Conservation (phyloP, 192 early-diverging fungal species). For the Gamsiella multidivaricata region DNA sequence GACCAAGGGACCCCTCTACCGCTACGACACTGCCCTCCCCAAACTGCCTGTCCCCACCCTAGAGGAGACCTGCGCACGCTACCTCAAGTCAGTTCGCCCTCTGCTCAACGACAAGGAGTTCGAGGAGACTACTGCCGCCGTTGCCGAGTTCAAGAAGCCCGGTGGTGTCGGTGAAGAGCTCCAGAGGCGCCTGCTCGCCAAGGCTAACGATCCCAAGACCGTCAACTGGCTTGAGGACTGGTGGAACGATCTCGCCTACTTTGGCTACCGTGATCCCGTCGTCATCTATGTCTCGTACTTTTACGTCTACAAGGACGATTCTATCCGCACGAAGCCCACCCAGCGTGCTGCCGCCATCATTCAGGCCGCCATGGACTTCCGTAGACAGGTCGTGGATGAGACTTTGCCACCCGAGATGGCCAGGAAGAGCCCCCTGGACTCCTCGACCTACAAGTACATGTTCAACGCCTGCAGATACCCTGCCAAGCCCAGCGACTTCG, state of each 20-base stretch:
- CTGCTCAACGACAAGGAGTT: slow-evolving; percentile 77
- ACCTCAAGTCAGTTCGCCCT: slow-evolving; percentile 83
- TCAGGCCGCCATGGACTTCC: slow-evolving; percentile 89
- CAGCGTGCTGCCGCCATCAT: slow-evolving; percentile 92
- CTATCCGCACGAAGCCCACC: slow-evolving; percentile 77
- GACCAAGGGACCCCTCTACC: slow-evolving; percentile 72
- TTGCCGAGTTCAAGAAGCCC: slow-evolving; percentile 83
- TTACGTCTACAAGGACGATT: slow-evolving; percentile 93
- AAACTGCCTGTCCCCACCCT: slow-evolving; percentile 91
- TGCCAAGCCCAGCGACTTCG: slow-evolving; percentile 84
- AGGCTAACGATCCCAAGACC: slow-evolving; percentile 75
- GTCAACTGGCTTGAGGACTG: slow-evolving; percentile 96
- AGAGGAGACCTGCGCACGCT: slow-evolving; percentile 83
- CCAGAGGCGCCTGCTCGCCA: slow-evolving; percentile 84
- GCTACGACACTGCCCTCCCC: slow-evolving; percentile 82
- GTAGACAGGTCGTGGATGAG: slow-evolving; percentile 78
- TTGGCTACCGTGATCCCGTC: slow-evolving; percentile 96
- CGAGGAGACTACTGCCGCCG: slow-evolving; percentile 70
- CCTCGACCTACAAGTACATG: slow-evolving; percentile 94
- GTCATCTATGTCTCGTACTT: slow-evolving; percentile 98
- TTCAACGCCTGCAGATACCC: slow-evolving; percentile 97
- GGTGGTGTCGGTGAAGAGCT: slow-evolving; percentile 85
- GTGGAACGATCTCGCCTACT: slow-evolving; percentile 98
- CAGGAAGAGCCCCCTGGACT: slow-evolving; percentile 82
- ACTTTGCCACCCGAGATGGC: slow-evolving; percentile 79